Percentiles rank a stretch among this genome's conserved stretches.
Conservation (phyloP, 1,284 basidiomycete species). For the Trichosporon sp. region DNA sequence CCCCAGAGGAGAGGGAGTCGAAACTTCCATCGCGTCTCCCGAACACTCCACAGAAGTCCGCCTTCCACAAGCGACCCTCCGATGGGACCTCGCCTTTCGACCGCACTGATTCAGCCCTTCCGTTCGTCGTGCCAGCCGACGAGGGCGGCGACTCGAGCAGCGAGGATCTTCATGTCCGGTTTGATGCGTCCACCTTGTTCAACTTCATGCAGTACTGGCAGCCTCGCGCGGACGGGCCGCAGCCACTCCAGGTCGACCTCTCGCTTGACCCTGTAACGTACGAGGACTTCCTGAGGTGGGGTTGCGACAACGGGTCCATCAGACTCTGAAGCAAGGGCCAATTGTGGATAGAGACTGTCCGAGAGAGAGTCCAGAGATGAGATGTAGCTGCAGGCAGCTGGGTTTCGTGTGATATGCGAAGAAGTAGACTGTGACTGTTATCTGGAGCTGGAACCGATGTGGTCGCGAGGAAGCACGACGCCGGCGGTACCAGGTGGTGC, state of each 20-base stretch:
- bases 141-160: background rate
- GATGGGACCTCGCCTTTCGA: background rate
- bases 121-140: background rate
- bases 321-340: background rate
- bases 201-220: background rate
- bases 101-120: background rate
- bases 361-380: background rate
- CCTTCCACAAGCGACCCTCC: background rate
- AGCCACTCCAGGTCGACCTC: background rate
- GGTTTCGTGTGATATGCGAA: background rate
- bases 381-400: background rate
- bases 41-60: no score
- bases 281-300: background rate
- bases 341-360: background rate
- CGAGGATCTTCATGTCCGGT: background rate
- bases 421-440: background rate
- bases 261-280: background rate
- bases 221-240: background rate
- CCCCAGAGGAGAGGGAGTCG: no score
- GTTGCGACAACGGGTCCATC: background rate
- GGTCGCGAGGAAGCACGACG: background rate
- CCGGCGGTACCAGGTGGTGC: background rate
- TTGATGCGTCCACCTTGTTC: background rate
- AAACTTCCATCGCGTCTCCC: background rate
- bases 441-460: background rate